Base-by-base conservation (phyloP, 2,329 filamentous ascomycete genomes). In the Fusarium aywerte region DNA sequence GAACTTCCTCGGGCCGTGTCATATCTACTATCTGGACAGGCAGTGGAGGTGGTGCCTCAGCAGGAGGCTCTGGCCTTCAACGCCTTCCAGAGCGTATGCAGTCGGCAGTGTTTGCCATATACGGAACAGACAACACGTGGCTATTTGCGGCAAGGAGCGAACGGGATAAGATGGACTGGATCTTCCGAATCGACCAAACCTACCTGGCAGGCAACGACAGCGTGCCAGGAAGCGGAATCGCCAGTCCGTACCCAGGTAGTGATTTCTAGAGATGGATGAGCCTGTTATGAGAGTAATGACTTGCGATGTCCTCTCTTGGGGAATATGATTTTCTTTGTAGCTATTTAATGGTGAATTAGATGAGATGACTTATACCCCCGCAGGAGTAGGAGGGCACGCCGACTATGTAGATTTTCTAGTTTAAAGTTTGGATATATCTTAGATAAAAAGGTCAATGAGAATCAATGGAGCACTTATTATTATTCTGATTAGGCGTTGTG, bases 81-180 rank as follows among this genome's bases (percentile, higher is more conserved):
- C 81, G 84, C 25, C 79, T 89, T 25, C 87, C 82, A 74, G 85
- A 87, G 74, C 78, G 87, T 78, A 81, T 85, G 77, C 85, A 87
- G 72, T 85, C 88, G 5, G 90, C 91, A 68, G 92, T 98, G 38
- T 99, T 97, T 84, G 96, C 96, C 13, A 88, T 99, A 49, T 99
- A 98, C 76, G 95, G 92, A 39, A 92, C 91, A 61, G 91, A 96
- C 77, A 97, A 97, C 78, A 97, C 94, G 31, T 99, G 94, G 87
- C 84, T 99, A 38, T 98, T 99, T 78, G 92, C 93, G 15, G 92
- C 93, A 23, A 86, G 93, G 59, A 95, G 89, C 73, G 95, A 97
- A 81, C 86, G 90, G 47, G 94, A 97, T 78, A 97, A 97, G 83
- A 90, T 94, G 71, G 96, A 98, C 77, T 99, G 96, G 96, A 97